Evolutionary conservation across 495 filamentous ascomycete genomes (phyloP), one percentile per base, ranked within the genome.

Genomic region (Aspergillus affinis): DNA sequence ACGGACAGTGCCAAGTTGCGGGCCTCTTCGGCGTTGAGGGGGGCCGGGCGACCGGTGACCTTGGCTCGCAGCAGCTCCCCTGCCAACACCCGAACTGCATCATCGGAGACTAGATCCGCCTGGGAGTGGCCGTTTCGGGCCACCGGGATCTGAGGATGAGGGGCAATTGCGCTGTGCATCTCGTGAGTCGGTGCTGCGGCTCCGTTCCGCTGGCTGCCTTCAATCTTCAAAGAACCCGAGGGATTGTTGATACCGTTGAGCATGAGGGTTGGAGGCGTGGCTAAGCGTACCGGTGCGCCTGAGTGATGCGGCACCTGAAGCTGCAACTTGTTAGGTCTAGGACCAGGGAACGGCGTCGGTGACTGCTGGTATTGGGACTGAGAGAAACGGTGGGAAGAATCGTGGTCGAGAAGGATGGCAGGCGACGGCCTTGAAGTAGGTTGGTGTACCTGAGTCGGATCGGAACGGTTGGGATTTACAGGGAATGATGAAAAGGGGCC

Each of bases 401-500:
- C 65, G 45, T 70, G 65, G 13, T 75, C 63, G 12, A 74, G 56
- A 0, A 64, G 55, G 45, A 69, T 71, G 20, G 53, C 56, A 19
- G 64, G 69, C 9, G 71, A 71, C 21, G 71, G 62, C 32, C 71
- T 75, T n/a, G 60, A 19, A 26, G 58, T 60, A 55, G 74, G 48
- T 53, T 62, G 54, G 61, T 63, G 55, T n/a, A 66, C 51, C 36
- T 75, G 67, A 55, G 67, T 69, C 53, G 72, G 62, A 19, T 75
- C 74, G 18, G 69, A 70, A 13, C 72, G 78, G 13, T 72, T 76
- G 13, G 88, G 84, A 56, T 89, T 89, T 27, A 86, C 88, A 0
- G 92, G 91, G 62, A 96, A 96, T 0, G 92, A 93, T 8, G 89
- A 92, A 66, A 93, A 94, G 7, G 92, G 91, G 0, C 91, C 92